Conservation (phyloP, 345 rosid species). For the Populus nigra region DNA sequence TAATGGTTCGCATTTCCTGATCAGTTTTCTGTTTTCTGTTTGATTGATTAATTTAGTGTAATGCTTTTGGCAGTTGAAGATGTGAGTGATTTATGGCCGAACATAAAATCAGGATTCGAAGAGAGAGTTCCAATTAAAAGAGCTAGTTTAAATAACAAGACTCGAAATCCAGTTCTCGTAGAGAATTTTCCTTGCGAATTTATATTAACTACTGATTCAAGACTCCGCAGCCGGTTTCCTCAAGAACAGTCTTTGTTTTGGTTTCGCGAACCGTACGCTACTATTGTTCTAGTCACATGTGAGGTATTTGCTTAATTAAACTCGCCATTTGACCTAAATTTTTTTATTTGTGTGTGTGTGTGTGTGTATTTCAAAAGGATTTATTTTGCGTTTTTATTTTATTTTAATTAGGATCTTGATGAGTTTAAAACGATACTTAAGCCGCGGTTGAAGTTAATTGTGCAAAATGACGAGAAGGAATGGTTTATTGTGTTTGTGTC, state of each 20-base stretch:
- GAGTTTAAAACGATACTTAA: constrained; percentile 93
- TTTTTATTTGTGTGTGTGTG: neutral
- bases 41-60: neutral
- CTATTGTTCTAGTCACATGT: constrained; percentile 86
- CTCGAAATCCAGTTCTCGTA: constrained; percentile 74
- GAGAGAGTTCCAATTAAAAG: constrained; percentile 64
- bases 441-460: constrained; percentile 86
- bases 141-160: constrained; percentile 80
- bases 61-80: constrained; percentile 64
- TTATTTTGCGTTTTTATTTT: neutral
- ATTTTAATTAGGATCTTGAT: constrained; percentile 69
- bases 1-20: neutral
- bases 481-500: constrained; percentile 97
- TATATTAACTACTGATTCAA: constrained; percentile 81
- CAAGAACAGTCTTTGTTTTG: constrained; percentile 81
- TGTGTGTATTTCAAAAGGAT: neutral
- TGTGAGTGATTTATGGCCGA: constrained; percentile 93
- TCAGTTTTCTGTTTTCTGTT: neutral
- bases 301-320: constrained; percentile 51
- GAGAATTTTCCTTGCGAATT: constrained; percentile 78
- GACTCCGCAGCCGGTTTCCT: constrained; percentile 90
- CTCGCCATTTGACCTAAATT: neutral
- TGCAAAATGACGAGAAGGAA: constrained; percentile 88
- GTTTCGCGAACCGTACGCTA: constrained; percentile 94
- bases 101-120: constrained; percentile 65